A percentile compares a stretch with the other conserved stretches of the same genome.
Conservation (phyloP, 176 grass and related monocot genomes). For the Musa schizocarpa region DNA sequence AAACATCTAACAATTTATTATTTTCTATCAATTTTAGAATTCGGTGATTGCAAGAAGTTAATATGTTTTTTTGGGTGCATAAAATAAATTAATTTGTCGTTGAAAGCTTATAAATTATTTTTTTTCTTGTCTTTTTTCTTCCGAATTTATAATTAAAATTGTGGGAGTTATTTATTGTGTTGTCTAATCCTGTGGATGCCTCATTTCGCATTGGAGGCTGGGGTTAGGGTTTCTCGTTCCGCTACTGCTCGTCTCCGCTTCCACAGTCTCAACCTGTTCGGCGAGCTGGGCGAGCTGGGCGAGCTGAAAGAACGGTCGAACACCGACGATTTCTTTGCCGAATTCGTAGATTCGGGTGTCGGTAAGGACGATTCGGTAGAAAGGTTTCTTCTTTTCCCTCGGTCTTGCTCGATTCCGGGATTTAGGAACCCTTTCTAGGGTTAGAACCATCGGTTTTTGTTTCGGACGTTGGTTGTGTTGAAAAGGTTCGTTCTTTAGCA, state of each 20-base stretch:
- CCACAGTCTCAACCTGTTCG: background rate
- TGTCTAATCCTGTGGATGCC: background rate
- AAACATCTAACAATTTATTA: no score
- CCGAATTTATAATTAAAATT: background rate
- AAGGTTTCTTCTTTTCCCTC: background rate
- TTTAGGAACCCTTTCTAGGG: background rate
- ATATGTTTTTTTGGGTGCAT: no score
- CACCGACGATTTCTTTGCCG: background rate
- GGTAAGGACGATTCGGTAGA: background rate
- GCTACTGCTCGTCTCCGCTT: background rate
- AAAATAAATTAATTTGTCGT: no score
- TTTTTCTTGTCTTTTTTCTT: background rate
- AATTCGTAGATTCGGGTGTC: background rate
- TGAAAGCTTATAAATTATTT: background rate
- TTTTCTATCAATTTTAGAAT: no score
- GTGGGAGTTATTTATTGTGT: background rate
- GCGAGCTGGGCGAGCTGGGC: no score
- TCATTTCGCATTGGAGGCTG: background rate
- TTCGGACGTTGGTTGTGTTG: background rate
- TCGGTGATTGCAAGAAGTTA: no score
- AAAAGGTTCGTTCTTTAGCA: background rate
- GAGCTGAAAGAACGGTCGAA: background rate
- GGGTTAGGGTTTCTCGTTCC: constrained; percentile 4
- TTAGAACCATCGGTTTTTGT: background rate
- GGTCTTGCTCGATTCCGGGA: background rate